Evolutionary conservation across 306 rosid species (phyloP).

Genomic region (Acacia confusa): DNA sequence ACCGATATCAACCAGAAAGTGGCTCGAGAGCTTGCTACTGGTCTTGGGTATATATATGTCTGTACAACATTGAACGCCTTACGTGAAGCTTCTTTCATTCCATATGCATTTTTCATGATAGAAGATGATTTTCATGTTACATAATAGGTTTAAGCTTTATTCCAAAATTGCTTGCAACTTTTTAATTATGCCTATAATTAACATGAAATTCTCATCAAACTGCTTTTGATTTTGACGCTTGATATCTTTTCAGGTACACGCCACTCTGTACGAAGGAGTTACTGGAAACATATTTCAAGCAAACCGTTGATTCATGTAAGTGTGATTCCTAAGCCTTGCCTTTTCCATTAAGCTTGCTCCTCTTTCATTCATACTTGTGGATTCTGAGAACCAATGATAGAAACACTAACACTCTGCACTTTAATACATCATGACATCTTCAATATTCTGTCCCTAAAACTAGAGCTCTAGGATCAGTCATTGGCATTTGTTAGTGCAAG

Average conservation of each 20-base stretch:
- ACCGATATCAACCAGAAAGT: constrained; percentile 83
- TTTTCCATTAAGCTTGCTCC: constrained; percentile 10
- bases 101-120: neutral
- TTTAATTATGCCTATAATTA: neutral
- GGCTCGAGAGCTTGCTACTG: constrained; percentile 85
- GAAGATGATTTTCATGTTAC: neutral
- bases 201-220: neutral
- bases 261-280: constrained; percentile 80
- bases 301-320: constrained; percentile 85
- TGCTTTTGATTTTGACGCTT: constrained; percentile 25
- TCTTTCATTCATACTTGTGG: neutral
- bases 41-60: constrained; percentile 60
- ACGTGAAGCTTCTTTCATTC: constrained; percentile 13
- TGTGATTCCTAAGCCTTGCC: constrained; percentile 20
- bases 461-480: constrained; percentile 17
- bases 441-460: neutral
- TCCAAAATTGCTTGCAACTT: constrained; percentile 4
- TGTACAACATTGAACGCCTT: neutral
- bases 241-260: constrained; percentile 65
- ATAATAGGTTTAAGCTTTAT: constrained; percentile 2
- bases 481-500: neutral
- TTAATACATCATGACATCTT: neutral
- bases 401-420: constrained; percentile 1
- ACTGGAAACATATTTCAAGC: constrained; percentile 69
- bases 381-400: neutral